Conservation (phyloP, 805 yeast species). For the Monosporozyma solicola region DNA sequence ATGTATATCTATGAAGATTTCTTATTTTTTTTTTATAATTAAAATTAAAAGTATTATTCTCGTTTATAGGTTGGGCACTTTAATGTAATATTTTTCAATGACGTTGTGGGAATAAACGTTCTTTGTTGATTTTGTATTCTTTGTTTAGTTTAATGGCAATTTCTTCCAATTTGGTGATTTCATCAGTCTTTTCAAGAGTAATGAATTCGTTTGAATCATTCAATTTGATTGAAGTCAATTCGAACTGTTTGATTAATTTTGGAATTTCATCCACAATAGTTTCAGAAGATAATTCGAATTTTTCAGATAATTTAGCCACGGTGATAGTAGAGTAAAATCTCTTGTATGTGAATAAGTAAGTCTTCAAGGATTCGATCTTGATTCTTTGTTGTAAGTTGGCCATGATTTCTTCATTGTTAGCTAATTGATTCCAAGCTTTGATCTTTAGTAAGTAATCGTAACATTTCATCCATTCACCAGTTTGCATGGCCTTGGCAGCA, state of each 20-base stretch:
- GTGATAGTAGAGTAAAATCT: conserved; percentile 68
- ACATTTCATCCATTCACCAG: conserved; percentile 83
- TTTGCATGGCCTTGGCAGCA: conserved; percentile 80
- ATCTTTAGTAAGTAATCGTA: conserved; percentile 48
- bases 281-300: conserved; percentile 54
- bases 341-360: conserved; percentile 83
- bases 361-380: conserved; percentile 84
- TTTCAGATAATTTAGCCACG: conserved; percentile 49
- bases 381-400: conserved; percentile 67
- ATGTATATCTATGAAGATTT: background rate
- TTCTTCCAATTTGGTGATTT: conserved; percentile 77
- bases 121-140: conserved; percentile 28
- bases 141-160: conserved; percentile 65
- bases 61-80: background rate
- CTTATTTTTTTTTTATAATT: background rate
- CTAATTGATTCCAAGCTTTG: conserved; percentile 76
- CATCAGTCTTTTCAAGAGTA: conserved; percentile 67
- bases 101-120: conserved; percentile 19
- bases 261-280: conserved; percentile 56
- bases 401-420: conserved; percentile 58
- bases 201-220: conserved; percentile 57
- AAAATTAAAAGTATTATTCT: background rate
- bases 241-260: conserved; percentile 70
- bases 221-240: conserved; percentile 51
- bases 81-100: background rate